Conservation (phyloP, 257 asterid genomes). For the Solanum chaucha region DNA sequence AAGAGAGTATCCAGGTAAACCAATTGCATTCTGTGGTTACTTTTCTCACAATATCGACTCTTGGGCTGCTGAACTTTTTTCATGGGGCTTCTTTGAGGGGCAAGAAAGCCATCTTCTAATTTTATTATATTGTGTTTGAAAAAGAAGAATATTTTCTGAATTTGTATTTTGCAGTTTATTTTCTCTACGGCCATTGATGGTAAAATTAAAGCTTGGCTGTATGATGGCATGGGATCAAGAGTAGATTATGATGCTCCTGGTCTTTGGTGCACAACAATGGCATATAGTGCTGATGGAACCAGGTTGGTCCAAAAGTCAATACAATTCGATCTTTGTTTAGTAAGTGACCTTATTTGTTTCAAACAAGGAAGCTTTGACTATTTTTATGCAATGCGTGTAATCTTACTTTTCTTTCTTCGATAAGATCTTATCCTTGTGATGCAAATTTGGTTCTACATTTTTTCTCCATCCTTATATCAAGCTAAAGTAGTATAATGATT, state of each 20-base stretch:
- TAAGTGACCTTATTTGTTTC: background rate
- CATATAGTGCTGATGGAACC: constrained; percentile 96
- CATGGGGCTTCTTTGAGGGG: background rate
- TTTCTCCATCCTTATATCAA: background rate
- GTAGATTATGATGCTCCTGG: constrained; percentile 99
- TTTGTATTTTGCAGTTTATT: constrained; percentile 56
- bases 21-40: background rate
- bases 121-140: background rate
- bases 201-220: constrained; percentile 96
- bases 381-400: background rate
- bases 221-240: constrained; percentile 88
- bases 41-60: background rate
- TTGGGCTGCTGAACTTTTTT: constrained; percentile 2
- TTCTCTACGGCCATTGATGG: constrained; percentile 97
- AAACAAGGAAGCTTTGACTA: background rate
- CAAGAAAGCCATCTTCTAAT: background rate
- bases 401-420: background rate
- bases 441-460: background rate
- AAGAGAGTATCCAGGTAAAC: constrained; percentile 78
- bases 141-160: background rate
- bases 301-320: constrained; percentile 38
- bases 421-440: background rate
- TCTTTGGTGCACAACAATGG: constrained; percentile 94
- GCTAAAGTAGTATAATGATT: background rate
- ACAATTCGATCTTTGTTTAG: constrained; percentile 5